A percentile compares a stretch with the other conserved stretches of the same genome.
These are phyloP conservation scores for Phragmites australis DNA, from an alignment of 176 grass and related monocot species.

Conservation along the genomic window DNA sequence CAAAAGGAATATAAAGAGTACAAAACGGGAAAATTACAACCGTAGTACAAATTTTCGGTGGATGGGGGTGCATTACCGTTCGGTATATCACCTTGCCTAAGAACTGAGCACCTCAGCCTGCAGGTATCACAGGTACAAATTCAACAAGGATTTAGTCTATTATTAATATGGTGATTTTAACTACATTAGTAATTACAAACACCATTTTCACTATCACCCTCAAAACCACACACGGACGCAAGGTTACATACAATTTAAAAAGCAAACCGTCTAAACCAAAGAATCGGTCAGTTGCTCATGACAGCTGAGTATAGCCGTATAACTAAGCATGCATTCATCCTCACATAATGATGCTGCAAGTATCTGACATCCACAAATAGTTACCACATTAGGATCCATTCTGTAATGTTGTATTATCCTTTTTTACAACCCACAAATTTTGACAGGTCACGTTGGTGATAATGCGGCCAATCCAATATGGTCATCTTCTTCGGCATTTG, in stretches of 20 bases:
- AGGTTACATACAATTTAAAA: neutral
- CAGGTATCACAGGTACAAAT: neutral
- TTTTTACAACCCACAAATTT: slow-evolving; percentile 37
- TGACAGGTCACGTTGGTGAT: slow-evolving; percentile 44
- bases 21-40: too few species aligned
- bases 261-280: slow-evolving; percentile 4
- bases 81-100: neutral
- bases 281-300: slow-evolving; percentile 3
- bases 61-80: neutral
- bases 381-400: slow-evolving; percentile 8
- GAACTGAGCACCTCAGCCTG: neutral
- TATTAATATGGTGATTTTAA: neutral
- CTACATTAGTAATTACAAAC: slow-evolving; percentile 25
- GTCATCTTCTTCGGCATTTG: slow-evolving; percentile 63
- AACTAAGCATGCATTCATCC: neutral
- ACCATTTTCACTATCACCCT: neutral
- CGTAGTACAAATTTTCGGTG: too few species aligned
- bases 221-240: neutral
- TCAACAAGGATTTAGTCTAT: neutral
- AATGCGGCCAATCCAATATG: slow-evolving; percentile 78
- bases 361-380: neutral
- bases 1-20: too few species aligned
- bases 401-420: neutral
- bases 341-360: slow-evolving; percentile 32
- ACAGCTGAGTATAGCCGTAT: neutral